Conservation (phyloP, 805 yeast genomes). For the Phaffomyces thermotolerans region DNA sequence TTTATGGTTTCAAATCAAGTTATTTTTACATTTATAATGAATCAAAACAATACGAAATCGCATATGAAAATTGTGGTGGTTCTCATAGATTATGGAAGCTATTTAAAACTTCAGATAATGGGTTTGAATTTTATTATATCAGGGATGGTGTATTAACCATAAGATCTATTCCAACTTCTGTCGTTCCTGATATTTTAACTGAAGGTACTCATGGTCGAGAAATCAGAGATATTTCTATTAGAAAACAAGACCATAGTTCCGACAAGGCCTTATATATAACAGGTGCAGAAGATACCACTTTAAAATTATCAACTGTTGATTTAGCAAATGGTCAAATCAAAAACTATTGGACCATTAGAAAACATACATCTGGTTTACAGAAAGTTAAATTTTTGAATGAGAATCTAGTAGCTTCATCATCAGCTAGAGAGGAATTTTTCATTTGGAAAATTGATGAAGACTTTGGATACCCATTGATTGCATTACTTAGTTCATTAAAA, state of each 20-base stretch:
- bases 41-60: constrained; percentile 60
- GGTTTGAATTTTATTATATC: constrained; percentile 48
- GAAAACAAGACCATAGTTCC: constrained; percentile 28
- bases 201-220: constrained; percentile 90
- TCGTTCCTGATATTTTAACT: constrained; percentile 30
- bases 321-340: constrained; percentile 34
- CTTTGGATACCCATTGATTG: constrained; percentile 37
- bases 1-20: constrained; percentile 80
- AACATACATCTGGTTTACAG: constrained; percentile 88
- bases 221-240: constrained; percentile 65
- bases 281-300: constrained; percentile 85
- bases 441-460: constrained; percentile 59
- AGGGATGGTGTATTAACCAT: constrained; percentile 45
- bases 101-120: constrained; percentile 17
- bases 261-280: constrained; percentile 45
- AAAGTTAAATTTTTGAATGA: constrained; percentile 54
- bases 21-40: constrained; percentile 79
- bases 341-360: constrained; percentile 56
- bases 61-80: constrained; percentile 80
- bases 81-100: constrained; percentile 81
- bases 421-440: constrained; percentile 84
- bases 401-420: constrained; percentile 44
- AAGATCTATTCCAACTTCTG: constrained; percentile 25
- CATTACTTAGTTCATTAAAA: constrained; percentile 44
- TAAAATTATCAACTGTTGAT: constrained; percentile 44